Base-by-base conservation (phyloP, 345 rosid species). In the Mallotus nudiflorus region DNA sequence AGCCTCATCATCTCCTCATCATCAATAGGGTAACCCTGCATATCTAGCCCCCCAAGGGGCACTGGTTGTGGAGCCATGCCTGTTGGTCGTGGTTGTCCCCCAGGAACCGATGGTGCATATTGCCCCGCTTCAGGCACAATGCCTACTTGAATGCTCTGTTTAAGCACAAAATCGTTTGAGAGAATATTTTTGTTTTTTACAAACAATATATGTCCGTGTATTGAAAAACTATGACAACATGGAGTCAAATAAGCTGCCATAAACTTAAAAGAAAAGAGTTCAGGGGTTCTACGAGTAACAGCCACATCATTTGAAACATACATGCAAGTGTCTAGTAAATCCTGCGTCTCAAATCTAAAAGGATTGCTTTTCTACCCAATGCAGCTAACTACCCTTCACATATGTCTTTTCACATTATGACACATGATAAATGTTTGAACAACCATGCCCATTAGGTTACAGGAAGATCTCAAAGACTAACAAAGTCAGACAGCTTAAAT, bases 1-100 rank as follows among this genome's bases (percentile, higher is more conserved):
- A 92, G 86, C 77, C 78, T 88, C 78, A 73, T 81, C 86, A 80
- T 85, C 35, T 85, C 98, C 75, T 92, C 92, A 1, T 92, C 96
- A 39, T 88, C 91, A 29, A 75, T 22, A 14, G 76, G 29, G 79
- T 84, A 86, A 44, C 85, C 92, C 0, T 82, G 97, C 72, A 83
- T 78, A 55, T 88, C 89, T 27, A 58, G 67, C 35, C 85, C 83
- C 57, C 81, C 84, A 65, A 85, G 83, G 15, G 95, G 92, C 59
- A 91, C 68, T 0, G 96, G 97, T 70, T 90, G 99, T 4, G 88
- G 89, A 11, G 84, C 89, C 82, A 88, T 80, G 66, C 93, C 99
- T 11, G 79, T 78, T 28, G 96, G 90, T 24, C 91, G 88, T 9
- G n/a, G n/a, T n/a, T n/a, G n/a, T n/a, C n/a, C n/a, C n/a, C n/a